Percentiles rank a stretch among this genome's conserved stretches.
Conservation (phyloP, 371 early-diverging fungal species). For the Mucor lusitanicus region DNA sequence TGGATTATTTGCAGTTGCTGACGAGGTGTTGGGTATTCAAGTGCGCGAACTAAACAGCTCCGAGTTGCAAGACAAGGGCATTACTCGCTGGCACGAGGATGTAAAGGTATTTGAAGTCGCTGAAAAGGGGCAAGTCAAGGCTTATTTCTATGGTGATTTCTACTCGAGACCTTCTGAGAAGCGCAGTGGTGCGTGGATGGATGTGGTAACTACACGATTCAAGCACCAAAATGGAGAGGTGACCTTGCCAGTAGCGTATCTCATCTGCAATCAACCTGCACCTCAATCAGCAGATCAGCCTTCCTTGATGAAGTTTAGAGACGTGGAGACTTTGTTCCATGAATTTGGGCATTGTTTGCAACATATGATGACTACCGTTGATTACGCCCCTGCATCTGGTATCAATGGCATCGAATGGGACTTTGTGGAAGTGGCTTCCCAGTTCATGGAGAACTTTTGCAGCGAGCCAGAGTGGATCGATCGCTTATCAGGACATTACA, state of each 20-base stretch:
- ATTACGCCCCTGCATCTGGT: conserved; percentile 69
- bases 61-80: conserved; percentile 39
- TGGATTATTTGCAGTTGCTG: conserved; percentile 61
- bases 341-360: conserved; percentile 75
- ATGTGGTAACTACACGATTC: conserved; percentile 62
- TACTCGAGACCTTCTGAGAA: conserved; percentile 67
- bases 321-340: conserved; percentile 69
- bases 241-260: conserved; percentile 65
- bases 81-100: conserved; percentile 66
- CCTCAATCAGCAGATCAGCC: conserved; percentile 54
- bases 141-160: conserved; percentile 74
- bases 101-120: conserved; percentile 66
- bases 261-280: conserved; percentile 67
- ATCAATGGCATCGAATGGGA: conserved; percentile 74
- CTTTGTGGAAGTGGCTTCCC: conserved; percentile 66
- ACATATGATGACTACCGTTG: conserved; percentile 69
- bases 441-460: conserved; percentile 76
- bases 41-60: conserved; percentile 46
- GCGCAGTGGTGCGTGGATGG: conserved; percentile 78
- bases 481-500: conserved; percentile 57
- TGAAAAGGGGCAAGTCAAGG: conserved; percentile 52
- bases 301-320: conserved; percentile 65
- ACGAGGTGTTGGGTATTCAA: conserved; percentile 59
- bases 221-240: conserved; percentile 48
- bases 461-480: conserved; percentile 62